phyloP scores from a whole-genome alignment of 768 basidiomycete genomes.

The Crepidotus variabilis region DNA sequence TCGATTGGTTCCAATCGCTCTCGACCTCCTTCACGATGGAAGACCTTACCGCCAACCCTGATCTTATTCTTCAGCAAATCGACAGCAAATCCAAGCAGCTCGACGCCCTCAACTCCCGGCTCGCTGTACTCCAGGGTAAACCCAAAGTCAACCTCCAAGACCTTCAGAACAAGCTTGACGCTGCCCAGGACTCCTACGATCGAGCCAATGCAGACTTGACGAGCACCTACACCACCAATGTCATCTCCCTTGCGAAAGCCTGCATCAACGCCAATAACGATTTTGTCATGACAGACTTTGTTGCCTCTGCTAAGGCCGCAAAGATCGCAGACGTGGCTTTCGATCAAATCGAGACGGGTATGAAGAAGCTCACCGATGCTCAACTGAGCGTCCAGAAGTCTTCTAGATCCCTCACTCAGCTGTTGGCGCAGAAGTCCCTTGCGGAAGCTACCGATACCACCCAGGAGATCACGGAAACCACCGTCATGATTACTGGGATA shows the following conservation, averaged over 20 bases:
- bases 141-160: constrained; percentile 9
- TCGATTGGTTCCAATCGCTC: constrained; percentile 23
- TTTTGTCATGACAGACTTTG: constrained; percentile 8
- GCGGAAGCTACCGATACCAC: no score
- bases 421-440: no score
- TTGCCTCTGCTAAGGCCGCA: background rate
- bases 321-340: constrained; percentile 5
- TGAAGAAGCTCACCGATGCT: constrained; percentile 3
- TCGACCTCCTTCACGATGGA: constrained; percentile 21
- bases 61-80: constrained; percentile 17
- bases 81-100: constrained; percentile 20
- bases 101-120: constrained; percentile 20
- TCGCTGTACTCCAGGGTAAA: constrained; percentile 12
- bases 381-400: background rate
- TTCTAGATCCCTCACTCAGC: no score
- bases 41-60: constrained; percentile 18
- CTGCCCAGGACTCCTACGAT: constrained; percentile 11
- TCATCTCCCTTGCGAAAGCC: constrained; percentile 19
- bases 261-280: constrained; percentile 13
- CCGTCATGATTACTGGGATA: no score
- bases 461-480: no score
- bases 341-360: constrained; percentile 1
- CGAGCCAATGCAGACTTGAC: constrained; percentile 14
- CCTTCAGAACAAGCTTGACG: constrained; percentile 11
- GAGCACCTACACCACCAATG: constrained; percentile 14